phyloP scores from a whole-genome alignment of 371 early-diverging fungal species.

The Syncephalastrum monosporum region DNA sequence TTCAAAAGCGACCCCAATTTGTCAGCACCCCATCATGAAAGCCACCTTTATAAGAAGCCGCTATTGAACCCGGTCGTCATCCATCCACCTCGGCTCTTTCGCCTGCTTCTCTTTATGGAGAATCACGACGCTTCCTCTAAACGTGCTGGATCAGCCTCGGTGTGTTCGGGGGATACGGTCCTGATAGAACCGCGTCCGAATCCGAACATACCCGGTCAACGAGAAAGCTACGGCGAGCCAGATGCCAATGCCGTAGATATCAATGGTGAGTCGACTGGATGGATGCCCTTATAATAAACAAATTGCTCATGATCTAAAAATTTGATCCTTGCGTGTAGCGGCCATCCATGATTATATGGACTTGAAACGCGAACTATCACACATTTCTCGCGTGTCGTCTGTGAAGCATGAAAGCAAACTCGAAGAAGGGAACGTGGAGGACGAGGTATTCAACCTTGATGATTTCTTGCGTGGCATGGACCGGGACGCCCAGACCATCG shows the following conservation, averaged over 20 bases:
- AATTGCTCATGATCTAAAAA: not conserved
- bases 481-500: slow-evolving; percentile 8
- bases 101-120: too few relatives aligned
- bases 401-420: slow-evolving; percentile 8
- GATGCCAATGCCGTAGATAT: slow-evolving; percentile 18
- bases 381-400: slow-evolving; percentile 21
- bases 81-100: too few relatives aligned
- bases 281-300: too few relatives aligned
- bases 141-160: too few relatives aligned
- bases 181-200: too few relatives aligned
- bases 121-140: too few relatives aligned
- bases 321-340: slow-evolving; percentile 14
- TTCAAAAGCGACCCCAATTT: too few relatives aligned
- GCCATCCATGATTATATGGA: slow-evolving; percentile 37
- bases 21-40: too few relatives aligned
- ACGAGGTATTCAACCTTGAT: slow-evolving; percentile 16
- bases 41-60: too few relatives aligned
- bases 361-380: slow-evolving; percentile 30
- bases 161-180: too few relatives aligned
- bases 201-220: not conserved
- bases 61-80: too few relatives aligned
- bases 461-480: slow-evolving; percentile 13
- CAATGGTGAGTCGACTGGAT: slow-evolving; percentile 10
- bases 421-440: slow-evolving; percentile 14
- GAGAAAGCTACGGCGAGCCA: slow-evolving; percentile 13